These are phyloP conservation scores for Rhynchospora tenuis DNA, from an alignment of 176 grass and related monocot genomes.

Conservation along the genomic window DNA sequence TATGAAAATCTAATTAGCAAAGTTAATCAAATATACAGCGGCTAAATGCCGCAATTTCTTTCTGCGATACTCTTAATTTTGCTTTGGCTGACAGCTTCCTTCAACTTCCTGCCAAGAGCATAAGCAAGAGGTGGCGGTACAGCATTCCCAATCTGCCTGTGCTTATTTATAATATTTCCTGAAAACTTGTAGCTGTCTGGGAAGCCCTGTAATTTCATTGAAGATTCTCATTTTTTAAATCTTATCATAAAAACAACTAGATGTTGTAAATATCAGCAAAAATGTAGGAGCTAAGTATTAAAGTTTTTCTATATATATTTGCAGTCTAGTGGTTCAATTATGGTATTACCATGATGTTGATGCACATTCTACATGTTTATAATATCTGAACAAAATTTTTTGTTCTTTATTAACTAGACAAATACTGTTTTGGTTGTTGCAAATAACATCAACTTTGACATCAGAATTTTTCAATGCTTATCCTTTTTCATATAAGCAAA, in stretches of 20 bases:
- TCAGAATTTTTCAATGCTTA: neutral
- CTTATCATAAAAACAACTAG: neutral
- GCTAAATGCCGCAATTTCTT: neutral
- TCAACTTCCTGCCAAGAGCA: slow-evolving; percentile 79
- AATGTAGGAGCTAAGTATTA: neutral
- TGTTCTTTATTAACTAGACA: neutral
- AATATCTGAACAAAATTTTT: neutral
- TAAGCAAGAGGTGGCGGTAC: slow-evolving; percentile 90
- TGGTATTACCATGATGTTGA: neutral
- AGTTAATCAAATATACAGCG: neutral
- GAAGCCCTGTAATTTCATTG: slow-evolving; percentile 60
- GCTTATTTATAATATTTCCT: slow-evolving; percentile 87
- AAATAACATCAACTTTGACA: neutral
- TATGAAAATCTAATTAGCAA: neutral
- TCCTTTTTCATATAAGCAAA: neutral
- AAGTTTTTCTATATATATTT: neutral
- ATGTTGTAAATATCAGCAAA: neutral
- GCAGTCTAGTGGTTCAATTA: neutral
- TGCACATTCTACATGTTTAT: neutral
- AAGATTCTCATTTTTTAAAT: neutral
- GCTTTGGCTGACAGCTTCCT: slow-evolving; percentile 49
- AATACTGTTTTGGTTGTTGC: neutral
- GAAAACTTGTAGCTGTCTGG: slow-evolving; percentile 77
- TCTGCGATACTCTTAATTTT: neutral
- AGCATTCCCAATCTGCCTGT: slow-evolving; percentile 92